These are phyloP conservation scores for Moesziomyces antarcticus DNA, from an alignment of 1,284 basidiomycete species.

Conservation along the genomic window DNA sequence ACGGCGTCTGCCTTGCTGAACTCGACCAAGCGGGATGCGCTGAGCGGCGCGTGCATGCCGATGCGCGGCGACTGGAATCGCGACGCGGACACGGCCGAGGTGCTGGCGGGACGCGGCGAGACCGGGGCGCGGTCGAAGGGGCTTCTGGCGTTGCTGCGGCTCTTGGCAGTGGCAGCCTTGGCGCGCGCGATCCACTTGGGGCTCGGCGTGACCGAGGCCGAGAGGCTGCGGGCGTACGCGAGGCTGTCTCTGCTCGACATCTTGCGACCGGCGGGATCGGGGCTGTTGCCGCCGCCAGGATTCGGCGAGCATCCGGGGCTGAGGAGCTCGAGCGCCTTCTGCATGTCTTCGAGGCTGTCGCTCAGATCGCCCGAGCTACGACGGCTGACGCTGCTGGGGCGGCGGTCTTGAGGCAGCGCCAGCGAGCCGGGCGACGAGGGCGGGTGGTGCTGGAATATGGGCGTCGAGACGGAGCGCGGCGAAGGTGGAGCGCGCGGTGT, in stretches of 20 bases:
- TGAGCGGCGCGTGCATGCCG: conserved; percentile 31
- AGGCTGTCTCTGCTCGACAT: conserved; percentile 55
- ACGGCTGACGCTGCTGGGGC: conserved; percentile 29
- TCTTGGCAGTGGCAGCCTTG: conserved; percentile 23
- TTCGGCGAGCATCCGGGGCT: conserved; percentile 47
- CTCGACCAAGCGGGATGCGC: conserved; percentile 38
- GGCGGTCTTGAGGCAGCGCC: conserved; percentile 18
- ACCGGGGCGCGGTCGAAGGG: conserved; percentile 21
- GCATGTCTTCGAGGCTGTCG: conserved; percentile 53
- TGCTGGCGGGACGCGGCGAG: conserved; percentile 48
- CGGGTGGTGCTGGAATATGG: conserved; percentile 12
- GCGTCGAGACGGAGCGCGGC: conserved; percentile 17
- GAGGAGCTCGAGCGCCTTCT: conserved; percentile 54
- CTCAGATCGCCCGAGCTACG: conserved; percentile 45
- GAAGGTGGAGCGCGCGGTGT: conserved; percentile 10
- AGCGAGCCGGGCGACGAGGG: conserved; percentile 31
- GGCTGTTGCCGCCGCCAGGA: conserved; percentile 25
- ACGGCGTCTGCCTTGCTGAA: conserved; percentile 17
- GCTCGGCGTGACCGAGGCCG: conserved; percentile 55
- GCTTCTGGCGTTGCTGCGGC: conserved; percentile 17
- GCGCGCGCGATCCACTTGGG: conserved; percentile 54
- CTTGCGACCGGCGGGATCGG: conserved; percentile 19
- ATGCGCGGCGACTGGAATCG: conserved; percentile 13
- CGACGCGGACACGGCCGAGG: conserved; percentile 35
- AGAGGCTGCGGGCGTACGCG: conserved; percentile 49